Base-by-base conservation (phyloP, 2,329 filamentous ascomycete species). In the Colletotrichum aenigma region DNA sequence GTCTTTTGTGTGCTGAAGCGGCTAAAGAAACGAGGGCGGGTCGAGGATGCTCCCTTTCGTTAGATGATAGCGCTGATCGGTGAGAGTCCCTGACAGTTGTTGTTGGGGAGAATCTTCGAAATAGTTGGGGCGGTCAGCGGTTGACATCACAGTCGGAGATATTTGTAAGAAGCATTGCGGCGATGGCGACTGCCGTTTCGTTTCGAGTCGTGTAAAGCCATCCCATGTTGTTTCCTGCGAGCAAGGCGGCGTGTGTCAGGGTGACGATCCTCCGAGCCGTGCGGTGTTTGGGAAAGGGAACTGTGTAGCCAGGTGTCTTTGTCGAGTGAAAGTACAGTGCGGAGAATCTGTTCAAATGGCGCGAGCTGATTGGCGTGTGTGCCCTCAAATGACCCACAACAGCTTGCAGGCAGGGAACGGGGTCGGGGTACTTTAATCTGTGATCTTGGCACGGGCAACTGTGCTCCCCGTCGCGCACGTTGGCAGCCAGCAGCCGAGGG, bases 131-230 rank as follows among this genome's bases (percentile, higher is more conserved):
- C 15, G 6, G n/a, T 4, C 7, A 30, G 18, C 24, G n/a, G 16
- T n/a, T 71, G 28, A 36, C 26, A 52, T 32, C 21, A 38, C 18
- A 32, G 13, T 36, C 16, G 13, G 12, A 21, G 12, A 30, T 18
- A 26, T 75, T 73, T 36, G 56, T 48, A 64, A 34, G 70, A n/a
- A 48, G 48, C n/a, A n/a, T 15, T 36, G 61, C 61, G 36, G 61
- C 26, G 52, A 72, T 21, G 38, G 32, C 24, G 62, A 48, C 30
- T 18, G 21, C 38, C 65, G 21, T 65, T 60, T 68, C 28, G 73
- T 68, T 75, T 75, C 70, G 73, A 67, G 28, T 68, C 56, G 64
- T 58, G 56, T 62, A 70, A 67, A 72, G 62, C 38, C 56, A 15
- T 73, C 62, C 56, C 64, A 58, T 56, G 32, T 62, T 66, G 69